Percentiles rank a stretch among this genome's conserved stretches.
These are phyloP conservation scores for Aeschynomene evenia DNA, from an alignment of 306 rosid species.

Conservation along the genomic window DNA sequence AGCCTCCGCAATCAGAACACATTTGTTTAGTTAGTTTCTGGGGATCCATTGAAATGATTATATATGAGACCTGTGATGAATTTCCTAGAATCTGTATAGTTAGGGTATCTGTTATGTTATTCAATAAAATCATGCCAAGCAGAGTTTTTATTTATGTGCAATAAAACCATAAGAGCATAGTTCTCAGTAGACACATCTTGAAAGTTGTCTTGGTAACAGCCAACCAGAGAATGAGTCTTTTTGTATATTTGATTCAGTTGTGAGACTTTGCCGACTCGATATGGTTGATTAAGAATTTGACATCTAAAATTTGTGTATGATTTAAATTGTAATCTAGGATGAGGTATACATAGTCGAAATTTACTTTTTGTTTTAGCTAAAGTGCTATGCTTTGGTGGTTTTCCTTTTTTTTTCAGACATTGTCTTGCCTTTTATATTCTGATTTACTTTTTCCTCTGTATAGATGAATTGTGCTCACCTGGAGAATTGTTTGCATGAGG, in stretches of 20 bases:
- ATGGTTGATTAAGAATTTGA: background rate
- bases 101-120: background rate
- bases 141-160: background rate
- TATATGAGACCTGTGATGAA: background rate
- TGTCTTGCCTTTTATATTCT: conserved; percentile 1
- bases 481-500: conserved; percentile 96
- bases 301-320: background rate
- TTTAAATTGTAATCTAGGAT: conserved; percentile 9
- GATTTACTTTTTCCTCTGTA: conserved; percentile 21
- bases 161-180: background rate
- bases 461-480: conserved; percentile 99
- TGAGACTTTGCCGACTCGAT: background rate
- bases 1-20: background rate
- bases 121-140: background rate
- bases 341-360: conserved; percentile 1
- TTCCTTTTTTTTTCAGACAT: background rate
- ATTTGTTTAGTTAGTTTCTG: background rate
- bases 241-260: background rate
- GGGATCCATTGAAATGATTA: conserved; percentile 1
- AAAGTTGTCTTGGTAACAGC: background rate
- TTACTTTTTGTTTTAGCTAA: background rate
- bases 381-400: background rate
- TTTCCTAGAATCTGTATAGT: background rate
- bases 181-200: background rate
- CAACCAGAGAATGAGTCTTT: background rate